These are phyloP conservation scores for Pseudognaphalium luteoalbum DNA, from an alignment of 129 eudicot genomes.

Conservation along the genomic window DNA sequence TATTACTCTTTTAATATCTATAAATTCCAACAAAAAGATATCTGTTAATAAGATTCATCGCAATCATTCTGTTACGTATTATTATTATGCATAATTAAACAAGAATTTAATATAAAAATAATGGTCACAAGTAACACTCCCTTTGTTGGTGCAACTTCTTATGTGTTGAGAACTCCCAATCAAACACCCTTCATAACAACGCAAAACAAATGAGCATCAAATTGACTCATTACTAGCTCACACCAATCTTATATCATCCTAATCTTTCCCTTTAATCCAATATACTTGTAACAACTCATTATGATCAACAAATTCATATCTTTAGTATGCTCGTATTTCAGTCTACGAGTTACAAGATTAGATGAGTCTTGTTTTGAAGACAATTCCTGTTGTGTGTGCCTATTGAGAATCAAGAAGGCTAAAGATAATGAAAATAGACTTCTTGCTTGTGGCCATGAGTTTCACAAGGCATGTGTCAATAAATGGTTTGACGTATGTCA, in stretches of 20 bases:
- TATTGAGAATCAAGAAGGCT: slow-evolving; percentile 44
- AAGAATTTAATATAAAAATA: slow-evolving; percentile 5
- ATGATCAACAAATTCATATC: slow-evolving; percentile 29
- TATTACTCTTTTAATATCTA: no score
- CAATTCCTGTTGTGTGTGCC: slow-evolving; percentile 63
- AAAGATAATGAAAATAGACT: slow-evolving; percentile 35
- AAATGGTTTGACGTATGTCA: slow-evolving; percentile 47
- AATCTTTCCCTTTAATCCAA: slow-evolving; percentile 22
- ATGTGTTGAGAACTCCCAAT: slow-evolving; percentile 46
- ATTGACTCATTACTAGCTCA: slow-evolving; percentile 44
- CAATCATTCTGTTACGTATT: background rate
- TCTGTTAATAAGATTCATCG: no score
- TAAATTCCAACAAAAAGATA: no score
- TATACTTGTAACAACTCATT: background rate
- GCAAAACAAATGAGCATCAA: slow-evolving; percentile 45
- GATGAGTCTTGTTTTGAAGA: slow-evolving; percentile 17
- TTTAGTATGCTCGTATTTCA: slow-evolving; percentile 14
- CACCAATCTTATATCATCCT: slow-evolving; percentile 36
- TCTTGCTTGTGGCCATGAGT: slow-evolving; percentile 66
- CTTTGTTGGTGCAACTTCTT: slow-evolving; percentile 51
- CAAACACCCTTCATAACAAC: slow-evolving; percentile 53
- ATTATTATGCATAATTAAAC: background rate
- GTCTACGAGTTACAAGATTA: background rate
- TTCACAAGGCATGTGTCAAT: slow-evolving; percentile 54
- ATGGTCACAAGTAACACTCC: slow-evolving; percentile 34